phyloP scores from a whole-genome alignment of 441 rosid genomes.

The Corymbia calophylla region DNA sequence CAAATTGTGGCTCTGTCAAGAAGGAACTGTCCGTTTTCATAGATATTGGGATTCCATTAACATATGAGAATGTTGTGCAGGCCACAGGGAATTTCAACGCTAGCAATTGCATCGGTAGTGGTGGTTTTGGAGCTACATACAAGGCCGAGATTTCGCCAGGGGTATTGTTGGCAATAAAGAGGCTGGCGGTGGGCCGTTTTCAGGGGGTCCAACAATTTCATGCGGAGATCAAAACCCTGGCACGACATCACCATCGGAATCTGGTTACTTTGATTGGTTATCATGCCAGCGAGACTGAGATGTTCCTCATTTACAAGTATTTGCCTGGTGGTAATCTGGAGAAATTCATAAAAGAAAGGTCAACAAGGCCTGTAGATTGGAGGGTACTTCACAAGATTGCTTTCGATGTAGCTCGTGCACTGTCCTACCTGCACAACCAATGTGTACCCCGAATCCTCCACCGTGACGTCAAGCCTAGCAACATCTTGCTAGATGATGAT shows the following conservation, averaged over 20 bases:
- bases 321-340: conserved; percentile 83
- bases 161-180: conserved; percentile 60
- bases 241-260: conserved; percentile 63
- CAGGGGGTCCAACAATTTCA: conserved; percentile 79
- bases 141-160: conserved; percentile 66
- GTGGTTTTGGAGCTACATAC: conserved; percentile 84
- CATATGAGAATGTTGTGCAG: conserved; percentile 63
- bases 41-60: conserved; percentile 46
- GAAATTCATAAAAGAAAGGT: conserved; percentile 74
- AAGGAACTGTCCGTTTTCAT: conserved; percentile 65
- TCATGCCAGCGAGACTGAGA: conserved; percentile 84
- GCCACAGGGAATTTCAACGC: conserved; percentile 77
- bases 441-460: conserved; percentile 87
- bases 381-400: conserved; percentile 74
- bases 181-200: conserved; percentile 80
- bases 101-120: conserved; percentile 78
- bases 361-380: conserved; percentile 54
- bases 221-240: conserved; percentile 78
- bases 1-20: conserved; percentile 29
- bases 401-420: conserved; percentile 70
- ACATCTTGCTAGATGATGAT: conserved; percentile 73
- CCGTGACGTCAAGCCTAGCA: conserved; percentile 89
- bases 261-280: conserved; percentile 75
- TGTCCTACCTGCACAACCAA: conserved; percentile 74
- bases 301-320: conserved; percentile 88